Conservation (phyloP, 805 yeast genomes). For the Myxozyma sirexii region DNA sequence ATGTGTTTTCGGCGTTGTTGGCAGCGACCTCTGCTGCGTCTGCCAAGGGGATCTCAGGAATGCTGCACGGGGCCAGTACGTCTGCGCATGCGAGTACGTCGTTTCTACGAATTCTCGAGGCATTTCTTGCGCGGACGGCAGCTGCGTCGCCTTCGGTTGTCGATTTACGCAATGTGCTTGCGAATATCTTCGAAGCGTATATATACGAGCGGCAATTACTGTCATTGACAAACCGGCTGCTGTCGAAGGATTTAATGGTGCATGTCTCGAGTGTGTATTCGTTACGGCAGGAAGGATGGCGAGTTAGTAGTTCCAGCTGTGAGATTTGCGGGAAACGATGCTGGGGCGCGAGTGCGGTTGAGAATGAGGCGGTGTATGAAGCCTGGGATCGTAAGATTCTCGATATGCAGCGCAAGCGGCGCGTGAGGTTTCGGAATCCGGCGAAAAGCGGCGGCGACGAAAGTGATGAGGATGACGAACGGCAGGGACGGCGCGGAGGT, state of each 20-base stretch:
- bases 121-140: conserved; percentile 29
- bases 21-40: conserved; percentile 29
- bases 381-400: conserved; percentile 32
- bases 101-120: conserved; percentile 30
- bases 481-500: neutral
- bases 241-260: conserved; percentile 32
- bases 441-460: neutral
- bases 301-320: conserved; percentile 25
- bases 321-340: conserved; percentile 35
- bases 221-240: conserved; percentile 28
- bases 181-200: conserved; percentile 34
- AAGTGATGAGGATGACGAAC: neutral
- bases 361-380: conserved; percentile 8
- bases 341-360: conserved; percentile 34
- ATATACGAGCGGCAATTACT: conserved; percentile 34
- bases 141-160: conserved; percentile 34
- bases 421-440: conserved; percentile 5
- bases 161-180: conserved; percentile 33
- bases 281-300: conserved; percentile 33
- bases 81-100: conserved; percentile 10
- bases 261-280: conserved; percentile 27
- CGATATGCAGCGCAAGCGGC: conserved; percentile 6
- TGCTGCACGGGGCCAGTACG: conserved; percentile 5
- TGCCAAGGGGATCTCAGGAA: conserved; percentile 10
- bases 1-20: conserved; percentile 34